A percentile compares a stretch with the other conserved stretches of the same genome.
These are phyloP conservation scores for Ophiosphaerella herpotricha DNA, from an alignment of 2,329 filamentous ascomycete species.

Conservation along the genomic window DNA sequence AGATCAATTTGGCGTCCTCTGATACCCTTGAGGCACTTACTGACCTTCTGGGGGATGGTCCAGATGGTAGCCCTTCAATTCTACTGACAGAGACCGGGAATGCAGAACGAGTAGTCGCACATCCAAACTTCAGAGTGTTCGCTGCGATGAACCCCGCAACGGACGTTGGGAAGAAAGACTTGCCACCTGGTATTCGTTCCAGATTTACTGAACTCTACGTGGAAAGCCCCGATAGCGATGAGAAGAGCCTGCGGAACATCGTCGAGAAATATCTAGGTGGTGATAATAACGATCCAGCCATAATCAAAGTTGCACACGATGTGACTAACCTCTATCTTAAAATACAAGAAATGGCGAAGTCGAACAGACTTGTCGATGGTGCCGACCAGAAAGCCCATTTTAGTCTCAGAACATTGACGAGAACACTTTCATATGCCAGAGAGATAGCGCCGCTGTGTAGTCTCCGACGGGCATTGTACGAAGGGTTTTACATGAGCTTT, in stretches of 20 bases:
- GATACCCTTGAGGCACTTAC: constrained; percentile 94
- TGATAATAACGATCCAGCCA: constrained; percentile 68
- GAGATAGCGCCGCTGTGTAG: constrained; percentile 85
- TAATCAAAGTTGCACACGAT: constrained; percentile 71
- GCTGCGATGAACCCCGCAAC: constrained; percentile 99
- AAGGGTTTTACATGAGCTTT: constrained; percentile 98
- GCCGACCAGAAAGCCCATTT: constrained; percentile 96
- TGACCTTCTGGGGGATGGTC: constrained; percentile 78
- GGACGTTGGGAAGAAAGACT: constrained; percentile 92
- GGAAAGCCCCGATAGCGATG: constrained; percentile 81
- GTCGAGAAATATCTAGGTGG: constrained; percentile 85
- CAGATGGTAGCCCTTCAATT: constrained; percentile 75
- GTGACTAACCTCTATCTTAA: constrained; percentile 87
- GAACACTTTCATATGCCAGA: constrained; percentile 84
- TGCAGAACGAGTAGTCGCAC: constrained; percentile 85
- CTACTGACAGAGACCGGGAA: constrained; percentile 92
- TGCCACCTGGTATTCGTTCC: constrained; percentile 85
- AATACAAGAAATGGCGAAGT: constrained; percentile 78
- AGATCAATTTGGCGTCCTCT: constrained; percentile 93
- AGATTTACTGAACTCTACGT: constrained; percentile 97
- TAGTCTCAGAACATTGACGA: constrained; percentile 89
- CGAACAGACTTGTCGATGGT: constrained; percentile 88
- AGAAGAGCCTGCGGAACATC: constrained; percentile 84
- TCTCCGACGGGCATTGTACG: constrained; percentile 81
- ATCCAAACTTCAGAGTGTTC: constrained; percentile 93